These are phyloP conservation scores for Sarocladium brachiariae DNA, from an alignment of 2,329 filamentous ascomycete genomes.

Conservation along the genomic window DNA sequence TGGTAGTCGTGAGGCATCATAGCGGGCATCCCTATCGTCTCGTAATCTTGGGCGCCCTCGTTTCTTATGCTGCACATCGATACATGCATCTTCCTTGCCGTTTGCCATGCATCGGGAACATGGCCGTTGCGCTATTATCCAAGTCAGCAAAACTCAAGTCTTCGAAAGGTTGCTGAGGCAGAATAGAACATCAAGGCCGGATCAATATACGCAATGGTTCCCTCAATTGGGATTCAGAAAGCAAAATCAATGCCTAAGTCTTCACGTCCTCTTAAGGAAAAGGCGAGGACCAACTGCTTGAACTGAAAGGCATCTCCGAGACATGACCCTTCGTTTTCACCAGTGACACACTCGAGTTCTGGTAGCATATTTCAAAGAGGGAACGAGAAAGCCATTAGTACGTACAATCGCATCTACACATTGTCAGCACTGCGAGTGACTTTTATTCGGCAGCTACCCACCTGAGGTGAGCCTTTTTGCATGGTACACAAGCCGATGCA, in stretches of 20 bases:
- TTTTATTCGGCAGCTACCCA: conserved; percentile 25
- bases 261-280: too few species aligned
- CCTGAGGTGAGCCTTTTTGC: conserved; percentile 75
- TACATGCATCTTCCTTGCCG: conserved; percentile 72
- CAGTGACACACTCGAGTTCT: too few species aligned
- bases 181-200: background rate
- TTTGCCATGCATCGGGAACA: conserved; percentile 72
- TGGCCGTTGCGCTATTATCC: conserved; percentile 58
- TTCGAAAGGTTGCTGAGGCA: background rate
- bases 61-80: conserved; percentile 84
- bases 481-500: conserved; percentile 77
- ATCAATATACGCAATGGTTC: too few species aligned
- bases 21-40: conserved; percentile 59
- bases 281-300: too few species aligned
- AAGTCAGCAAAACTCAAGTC: background rate
- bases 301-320: too few species aligned
- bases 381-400: background rate
- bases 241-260: too few species aligned
- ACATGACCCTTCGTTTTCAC: too few species aligned
- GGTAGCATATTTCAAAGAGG: too few species aligned
- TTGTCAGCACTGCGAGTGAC: background rate
- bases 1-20: conserved; percentile 43
- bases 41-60: conserved; percentile 69
- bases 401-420: conserved; percentile 56
- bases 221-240: too few species aligned